phyloP scores from a whole-genome alignment of 257 asterid genomes.

The Prunella vulgaris region DNA sequence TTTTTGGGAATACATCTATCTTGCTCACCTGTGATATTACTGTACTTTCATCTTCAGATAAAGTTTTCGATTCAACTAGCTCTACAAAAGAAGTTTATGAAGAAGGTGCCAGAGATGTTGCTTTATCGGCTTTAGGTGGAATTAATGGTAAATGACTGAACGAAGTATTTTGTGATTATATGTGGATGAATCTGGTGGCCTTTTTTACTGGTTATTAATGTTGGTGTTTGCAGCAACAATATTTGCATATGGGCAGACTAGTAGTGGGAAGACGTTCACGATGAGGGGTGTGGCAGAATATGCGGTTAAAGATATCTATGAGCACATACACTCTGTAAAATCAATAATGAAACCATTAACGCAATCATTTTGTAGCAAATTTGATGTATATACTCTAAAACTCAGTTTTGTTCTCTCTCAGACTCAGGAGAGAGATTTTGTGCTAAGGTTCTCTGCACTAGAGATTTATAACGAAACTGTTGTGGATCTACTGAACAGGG shows the following conservation, averaged over 20 bases:
- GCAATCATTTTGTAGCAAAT: not conserved
- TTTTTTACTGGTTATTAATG: not conserved
- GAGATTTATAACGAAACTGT: slow-evolving; percentile 96
- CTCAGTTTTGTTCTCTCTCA: slow-evolving; percentile 26
- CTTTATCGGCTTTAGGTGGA: slow-evolving; percentile 84
- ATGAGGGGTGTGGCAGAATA: slow-evolving; percentile 91
- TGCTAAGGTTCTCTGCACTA: slow-evolving; percentile 81
- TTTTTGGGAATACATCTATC: not conserved
- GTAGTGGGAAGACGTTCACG: slow-evolving; percentile 95
- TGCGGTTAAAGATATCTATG: slow-evolving; percentile 76
- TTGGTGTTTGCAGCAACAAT: slow-evolving; percentile 63
- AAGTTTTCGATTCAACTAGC: slow-evolving; percentile 69
- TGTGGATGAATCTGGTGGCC: not conserved
- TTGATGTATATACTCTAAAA: slow-evolving; percentile 10
- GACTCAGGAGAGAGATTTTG: slow-evolving; percentile 77
- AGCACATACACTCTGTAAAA: slow-evolving; percentile 63
- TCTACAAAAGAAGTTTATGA: slow-evolving; percentile 75
- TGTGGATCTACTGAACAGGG: slow-evolving; percentile 81
- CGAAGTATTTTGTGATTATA: not conserved
- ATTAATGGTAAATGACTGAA: slow-evolving; percentile 58
- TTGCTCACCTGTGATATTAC: not conserved
- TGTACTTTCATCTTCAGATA: slow-evolving; percentile 46
- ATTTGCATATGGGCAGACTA: slow-evolving; percentile 95
- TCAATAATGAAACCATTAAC: not conserved
- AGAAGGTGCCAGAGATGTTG: slow-evolving; percentile 89